These are phyloP conservation scores for Fusarium avenaceum DNA, from an alignment of 2,329 filamentous ascomycete species.

Conservation along the genomic window DNA sequence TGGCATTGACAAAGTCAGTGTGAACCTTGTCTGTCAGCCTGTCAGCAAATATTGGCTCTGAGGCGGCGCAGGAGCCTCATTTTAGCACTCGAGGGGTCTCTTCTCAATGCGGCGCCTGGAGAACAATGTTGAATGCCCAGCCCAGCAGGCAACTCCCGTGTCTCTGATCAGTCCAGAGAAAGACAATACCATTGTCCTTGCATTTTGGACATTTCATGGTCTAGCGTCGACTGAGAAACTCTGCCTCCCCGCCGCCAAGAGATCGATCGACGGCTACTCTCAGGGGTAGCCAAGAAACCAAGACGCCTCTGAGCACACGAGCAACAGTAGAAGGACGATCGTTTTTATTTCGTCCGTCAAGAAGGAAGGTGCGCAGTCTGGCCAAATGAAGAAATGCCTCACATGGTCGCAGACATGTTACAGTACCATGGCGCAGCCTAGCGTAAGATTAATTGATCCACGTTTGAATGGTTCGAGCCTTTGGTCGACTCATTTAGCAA, in stretches of 20 bases:
- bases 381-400: conserved; percentile 15
- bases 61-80: conserved; percentile 6
- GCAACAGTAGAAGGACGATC: neutral
- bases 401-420: neutral
- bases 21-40: conserved; percentile 14
- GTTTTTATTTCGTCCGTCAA: neutral
- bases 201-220: neutral
- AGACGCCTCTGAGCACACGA: neutral
- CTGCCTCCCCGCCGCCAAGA: conserved; percentile 25
- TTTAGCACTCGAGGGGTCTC: neutral
- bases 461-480: conserved; percentile 2
- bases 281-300: conserved; percentile 29
- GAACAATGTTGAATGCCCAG: neutral
- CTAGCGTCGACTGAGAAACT: neutral
- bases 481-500: conserved; percentile 1
- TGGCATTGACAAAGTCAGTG: neutral
- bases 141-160: neutral
- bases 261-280: conserved; percentile 33
- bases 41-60: neutral
- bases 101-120: neutral
- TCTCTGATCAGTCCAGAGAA: neutral
- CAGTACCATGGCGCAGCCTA: conserved; percentile 3
- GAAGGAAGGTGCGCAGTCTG: neutral
- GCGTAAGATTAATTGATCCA: conserved; percentile 8
- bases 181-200: conserved; percentile 5